Conservation (phyloP, 768 basidiomycete genomes). For the Infundibulicybe gibba region DNA sequence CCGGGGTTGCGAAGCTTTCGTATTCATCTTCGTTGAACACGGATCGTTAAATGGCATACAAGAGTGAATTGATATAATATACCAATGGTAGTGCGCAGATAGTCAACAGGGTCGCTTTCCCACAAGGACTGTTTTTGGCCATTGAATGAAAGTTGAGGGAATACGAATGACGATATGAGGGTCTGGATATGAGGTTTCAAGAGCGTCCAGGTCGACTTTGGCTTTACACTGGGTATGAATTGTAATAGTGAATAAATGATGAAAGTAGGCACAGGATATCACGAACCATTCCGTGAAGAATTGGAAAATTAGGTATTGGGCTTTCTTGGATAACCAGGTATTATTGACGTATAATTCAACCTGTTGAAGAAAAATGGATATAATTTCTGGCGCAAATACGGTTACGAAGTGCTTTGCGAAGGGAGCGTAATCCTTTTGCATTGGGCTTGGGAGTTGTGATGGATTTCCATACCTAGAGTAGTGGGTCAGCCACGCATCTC, state of each 20-base stretch:
- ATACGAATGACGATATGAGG: constrained; percentile 78
- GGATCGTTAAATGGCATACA: background rate
- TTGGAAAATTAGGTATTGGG: constrained; percentile 77
- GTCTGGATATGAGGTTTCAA: constrained; percentile 83
- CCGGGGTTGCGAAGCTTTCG: constrained; percentile 73
- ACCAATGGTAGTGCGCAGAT: constrained; percentile 75
- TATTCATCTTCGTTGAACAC: constrained; percentile 61
- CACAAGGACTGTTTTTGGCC: constrained; percentile 63
- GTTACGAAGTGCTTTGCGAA: constrained; percentile 80
- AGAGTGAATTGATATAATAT: constrained; percentile 5
- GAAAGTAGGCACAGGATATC: background rate
- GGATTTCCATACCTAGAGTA: constrained; percentile 74
- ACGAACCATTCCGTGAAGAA: constrained; percentile 88
- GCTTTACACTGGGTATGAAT: constrained; percentile 69
- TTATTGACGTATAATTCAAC: constrained; percentile 74
- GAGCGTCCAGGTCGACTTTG: constrained; percentile 85
- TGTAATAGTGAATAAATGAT: background rate
- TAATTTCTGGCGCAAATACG: constrained; percentile 81
- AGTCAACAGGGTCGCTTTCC: constrained; percentile 82
- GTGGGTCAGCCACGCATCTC: background rate
- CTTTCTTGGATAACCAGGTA: constrained; percentile 79
- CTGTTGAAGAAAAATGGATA: constrained; percentile 71
- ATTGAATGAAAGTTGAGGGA: constrained; percentile 84
- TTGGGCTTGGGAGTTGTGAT: constrained; percentile 72
- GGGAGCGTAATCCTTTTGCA: constrained; percentile 62